Base-by-base conservation (phyloP, 1,284 basidiomycete species). In the Retiboletus fuscus region DNA sequence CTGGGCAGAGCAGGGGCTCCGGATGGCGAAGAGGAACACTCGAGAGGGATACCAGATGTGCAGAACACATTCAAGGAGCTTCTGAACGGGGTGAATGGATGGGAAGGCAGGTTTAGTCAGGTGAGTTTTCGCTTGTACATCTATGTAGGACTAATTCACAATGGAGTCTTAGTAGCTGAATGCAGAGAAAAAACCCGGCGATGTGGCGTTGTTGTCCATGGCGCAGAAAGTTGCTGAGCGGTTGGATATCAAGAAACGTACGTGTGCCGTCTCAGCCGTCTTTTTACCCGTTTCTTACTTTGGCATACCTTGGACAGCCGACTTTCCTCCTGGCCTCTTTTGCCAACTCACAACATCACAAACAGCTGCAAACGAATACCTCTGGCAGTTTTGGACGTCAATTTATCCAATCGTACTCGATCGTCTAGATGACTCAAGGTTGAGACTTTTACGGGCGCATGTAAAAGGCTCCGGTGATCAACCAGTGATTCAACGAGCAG, bases 381-480 rank as follows among this genome's bases (percentile, higher is more conserved):
- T 99, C 16, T 91, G 97, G 16, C 97, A 99, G 80, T 99, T 96
- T 80, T 99, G 97, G 96, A 88, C 93, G 16, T 90, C 96, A 1
- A 89, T 95, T 64, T 93, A 97, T 69, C 97, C 97, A n/a, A n/a
- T n/a, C n/a, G n/a, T n/a, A n/a, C n/a, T n/a, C n/a, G n/a, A n/a
- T n/a, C n/a, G n/a, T n/a, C n/a, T n/a, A n/a, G n/a, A n/a, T n/a
- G n/a, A n/a, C n/a, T n/a, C n/a, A n/a, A n/a, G n/a, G n/a, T n/a
- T n/a, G n/a, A n/a, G n/a, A n/a, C n/a, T n/a, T n/a, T n/a, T n/a
- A n/a, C n/a, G n/a, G n/a, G n/a, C n/a, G n/a, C n/a, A n/a, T n/a
- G n/a, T n/a, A n/a, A n/a, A n/a, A n/a, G n/a, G n/a, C n/a, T n/a
- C n/a, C n/a, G n/a, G n/a, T n/a, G n/a, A n/a, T n/a, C n/a, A n/a